A percentile compares a stretch with the other conserved stretches of the same genome.
phyloP scores from a whole-genome alignment of 2,329 filamentous ascomycete species.

The Botrytis paeoniae region DNA sequence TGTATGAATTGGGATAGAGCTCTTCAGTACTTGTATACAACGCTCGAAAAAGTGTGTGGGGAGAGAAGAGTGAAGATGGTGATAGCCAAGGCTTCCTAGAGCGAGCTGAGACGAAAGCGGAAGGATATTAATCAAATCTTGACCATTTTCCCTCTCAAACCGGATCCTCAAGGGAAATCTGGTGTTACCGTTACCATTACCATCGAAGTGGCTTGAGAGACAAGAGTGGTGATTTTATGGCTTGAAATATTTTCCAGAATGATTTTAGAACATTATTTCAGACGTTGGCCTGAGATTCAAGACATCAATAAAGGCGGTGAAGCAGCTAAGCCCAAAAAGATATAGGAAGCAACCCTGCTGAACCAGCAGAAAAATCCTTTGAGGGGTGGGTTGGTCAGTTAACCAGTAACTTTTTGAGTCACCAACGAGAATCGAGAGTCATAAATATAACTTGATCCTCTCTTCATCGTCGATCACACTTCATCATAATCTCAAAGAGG shows the following conservation, averaged over 20 bases:
- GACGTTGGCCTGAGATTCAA: neutral
- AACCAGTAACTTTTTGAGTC: neutral
- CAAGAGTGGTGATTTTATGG: neutral
- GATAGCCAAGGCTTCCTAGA: neutral
- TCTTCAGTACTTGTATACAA: neutral
- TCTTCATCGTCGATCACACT: neutral
- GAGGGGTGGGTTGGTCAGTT: neutral
- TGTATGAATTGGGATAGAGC: neutral
- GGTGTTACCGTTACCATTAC: neutral
- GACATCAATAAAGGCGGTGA: neutral
- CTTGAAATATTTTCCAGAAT: neutral
- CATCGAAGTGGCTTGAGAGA: neutral
- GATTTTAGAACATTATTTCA: neutral
- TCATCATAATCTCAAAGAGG: neutral
- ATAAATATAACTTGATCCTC: neutral
- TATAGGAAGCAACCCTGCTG: neutral
- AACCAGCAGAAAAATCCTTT: slow-evolving; percentile 7
- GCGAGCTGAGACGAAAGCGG: neutral
- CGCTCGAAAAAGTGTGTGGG: neutral
- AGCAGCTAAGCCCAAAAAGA: neutral
- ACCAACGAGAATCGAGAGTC: neutral
- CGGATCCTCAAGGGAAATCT: neutral
- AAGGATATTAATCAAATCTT: neutral
- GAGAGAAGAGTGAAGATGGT: neutral
- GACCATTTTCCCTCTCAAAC: neutral